These are phyloP conservation scores for Trichoderma semiorbis DNA, from an alignment of 2,329 filamentous ascomycete genomes.

Conservation along the genomic window DNA sequence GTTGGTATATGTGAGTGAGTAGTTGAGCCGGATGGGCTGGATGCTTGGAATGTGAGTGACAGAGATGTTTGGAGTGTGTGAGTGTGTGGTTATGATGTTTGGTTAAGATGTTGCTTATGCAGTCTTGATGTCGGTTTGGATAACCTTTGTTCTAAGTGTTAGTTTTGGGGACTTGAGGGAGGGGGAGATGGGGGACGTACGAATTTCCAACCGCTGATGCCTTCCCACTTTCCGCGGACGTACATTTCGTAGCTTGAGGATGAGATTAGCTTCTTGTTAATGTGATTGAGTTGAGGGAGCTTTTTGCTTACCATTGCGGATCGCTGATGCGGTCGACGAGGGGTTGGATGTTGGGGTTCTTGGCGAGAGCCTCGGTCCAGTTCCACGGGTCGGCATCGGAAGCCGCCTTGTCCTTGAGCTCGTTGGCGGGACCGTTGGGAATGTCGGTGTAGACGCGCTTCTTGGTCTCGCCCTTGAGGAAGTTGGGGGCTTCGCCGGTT, in stretches of 20 bases:
- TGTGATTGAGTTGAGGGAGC: no score
- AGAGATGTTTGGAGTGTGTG: neutral
- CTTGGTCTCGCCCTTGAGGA: slow-evolving; percentile 2
- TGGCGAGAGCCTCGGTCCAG: slow-evolving; percentile 1
- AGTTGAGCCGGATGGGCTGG: neutral
- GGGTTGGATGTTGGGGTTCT: neutral
- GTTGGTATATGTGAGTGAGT: slow-evolving; percentile 2
- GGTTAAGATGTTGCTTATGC: neutral
- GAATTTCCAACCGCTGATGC: slow-evolving; percentile 14
- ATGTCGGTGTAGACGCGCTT: slow-evolving; percentile 14
- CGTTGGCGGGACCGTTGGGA: neutral
- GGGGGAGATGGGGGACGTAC: neutral
- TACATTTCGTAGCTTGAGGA: slow-evolving; percentile 4
- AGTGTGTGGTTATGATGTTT: neutral
- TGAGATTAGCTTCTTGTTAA: neutral
- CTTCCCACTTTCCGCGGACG: slow-evolving; percentile 15
- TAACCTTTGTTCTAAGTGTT: neutral
- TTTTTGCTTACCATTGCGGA: slow-evolving; percentile 1
- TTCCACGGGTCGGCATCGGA: slow-evolving; percentile 3
- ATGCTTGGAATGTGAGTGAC: neutral
- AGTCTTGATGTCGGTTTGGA: slow-evolving; percentile 16
- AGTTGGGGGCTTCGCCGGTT: slow-evolving; percentile 3
- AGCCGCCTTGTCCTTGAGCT: slow-evolving; percentile 12
- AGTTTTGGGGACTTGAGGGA: neutral
- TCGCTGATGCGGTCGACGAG: slow-evolving; percentile 14